A percentile compares a stretch with the other conserved stretches of the same genome.
These are phyloP conservation scores for Populus hybrid DNA, from an alignment of 441 rosid genomes.

Conservation along the genomic window DNA sequence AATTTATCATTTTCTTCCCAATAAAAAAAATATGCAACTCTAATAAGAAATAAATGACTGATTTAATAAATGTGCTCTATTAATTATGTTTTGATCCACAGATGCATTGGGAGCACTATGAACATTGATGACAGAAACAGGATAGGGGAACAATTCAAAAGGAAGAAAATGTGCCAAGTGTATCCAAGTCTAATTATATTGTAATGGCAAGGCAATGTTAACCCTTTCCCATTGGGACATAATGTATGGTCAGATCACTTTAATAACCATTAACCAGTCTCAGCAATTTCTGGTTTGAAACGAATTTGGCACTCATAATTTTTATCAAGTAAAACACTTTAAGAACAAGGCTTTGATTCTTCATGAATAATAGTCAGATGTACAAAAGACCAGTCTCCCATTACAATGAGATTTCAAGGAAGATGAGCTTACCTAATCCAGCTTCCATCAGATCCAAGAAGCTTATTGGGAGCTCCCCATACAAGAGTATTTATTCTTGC, in stretches of 20 bases:
- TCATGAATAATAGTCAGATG: background rate
- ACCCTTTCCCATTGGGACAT: background rate
- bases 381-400: background rate
- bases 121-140: background rate
- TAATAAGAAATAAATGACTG: background rate
- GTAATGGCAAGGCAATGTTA: background rate
- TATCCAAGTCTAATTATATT: background rate
- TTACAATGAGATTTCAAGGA: background rate
- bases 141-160: background rate
- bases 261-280: background rate
- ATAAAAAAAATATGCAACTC: background rate
- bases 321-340: background rate
- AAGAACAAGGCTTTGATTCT: background rate
- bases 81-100: background rate
- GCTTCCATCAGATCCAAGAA: constrained; percentile 98
- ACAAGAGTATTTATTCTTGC: constrained; percentile 83
- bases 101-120: background rate
- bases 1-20: background rate
- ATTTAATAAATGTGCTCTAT: background rate
- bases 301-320: background rate
- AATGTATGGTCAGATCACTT: background rate
- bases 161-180: background rate
- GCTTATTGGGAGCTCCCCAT: constrained; percentile 99
- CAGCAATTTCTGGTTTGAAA: background rate
- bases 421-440: constrained; percentile 67